A percentile compares a stretch with the other conserved stretches of the same genome.
These are phyloP conservation scores for Fomitopsis pulvina DNA, from an alignment of 768 basidiomycete genomes.

Conservation along the genomic window DNA sequence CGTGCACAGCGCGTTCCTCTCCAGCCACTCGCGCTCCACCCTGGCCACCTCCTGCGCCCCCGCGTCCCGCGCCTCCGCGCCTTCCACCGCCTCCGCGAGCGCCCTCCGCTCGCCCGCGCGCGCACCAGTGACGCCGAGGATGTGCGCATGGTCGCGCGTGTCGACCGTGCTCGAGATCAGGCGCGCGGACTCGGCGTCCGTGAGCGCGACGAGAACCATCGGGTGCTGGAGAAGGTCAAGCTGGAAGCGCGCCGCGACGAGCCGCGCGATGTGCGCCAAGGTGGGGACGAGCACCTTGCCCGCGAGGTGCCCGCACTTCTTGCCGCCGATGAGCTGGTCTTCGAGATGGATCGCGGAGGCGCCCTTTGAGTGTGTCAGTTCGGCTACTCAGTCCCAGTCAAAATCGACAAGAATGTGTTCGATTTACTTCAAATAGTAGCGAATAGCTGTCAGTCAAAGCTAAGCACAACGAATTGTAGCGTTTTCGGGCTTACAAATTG, in stretches of 20 bases:
- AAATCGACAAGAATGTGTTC: too few relatives aligned
- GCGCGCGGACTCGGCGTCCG: constrained; percentile 84
- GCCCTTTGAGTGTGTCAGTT: constrained; percentile 51
- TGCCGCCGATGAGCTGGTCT: constrained; percentile 91
- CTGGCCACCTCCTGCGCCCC: constrained; percentile 63
- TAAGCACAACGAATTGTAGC: too few relatives aligned
- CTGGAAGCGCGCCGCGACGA: constrained; percentile 84
- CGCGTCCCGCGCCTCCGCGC: constrained; percentile 58
- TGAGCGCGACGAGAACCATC: constrained; percentile 86
- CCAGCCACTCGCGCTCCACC: constrained; percentile 74
- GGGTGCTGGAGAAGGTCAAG: constrained; percentile 85
- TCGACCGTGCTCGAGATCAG: constrained; percentile 84
- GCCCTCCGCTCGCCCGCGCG: neutral
- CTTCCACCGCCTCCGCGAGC: constrained; percentile 23
- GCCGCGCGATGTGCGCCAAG: constrained; percentile 78
- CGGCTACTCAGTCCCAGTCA: too few relatives aligned
- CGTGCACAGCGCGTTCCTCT: constrained; percentile 61
- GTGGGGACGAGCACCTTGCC: constrained; percentile 93
- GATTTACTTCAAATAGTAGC: too few relatives aligned
- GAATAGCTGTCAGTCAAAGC: too few relatives aligned
- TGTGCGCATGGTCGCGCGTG: constrained; percentile 53
- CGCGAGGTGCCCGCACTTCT: constrained; percentile 90
- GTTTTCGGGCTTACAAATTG: too few relatives aligned
- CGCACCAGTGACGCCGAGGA: neutral
- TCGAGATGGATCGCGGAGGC: constrained; percentile 89